These are phyloP conservation scores for Hirschfeldia incana DNA, from an alignment of 345 rosid species.

Conservation along the genomic window DNA sequence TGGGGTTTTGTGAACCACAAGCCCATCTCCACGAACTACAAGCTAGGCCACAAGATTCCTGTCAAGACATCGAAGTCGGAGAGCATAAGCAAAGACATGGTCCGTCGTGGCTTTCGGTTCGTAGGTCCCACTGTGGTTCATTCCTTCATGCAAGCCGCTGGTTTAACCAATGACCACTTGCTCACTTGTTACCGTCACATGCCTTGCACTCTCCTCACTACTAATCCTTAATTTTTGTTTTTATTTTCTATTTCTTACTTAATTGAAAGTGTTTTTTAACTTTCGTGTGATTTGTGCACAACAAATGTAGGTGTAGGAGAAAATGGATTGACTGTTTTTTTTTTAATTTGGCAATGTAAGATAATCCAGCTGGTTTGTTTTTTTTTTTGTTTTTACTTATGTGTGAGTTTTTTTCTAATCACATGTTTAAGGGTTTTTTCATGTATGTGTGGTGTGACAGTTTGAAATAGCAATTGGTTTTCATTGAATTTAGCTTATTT, in stretches of 20 bases:
- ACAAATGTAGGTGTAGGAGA: slow-evolving; percentile 17
- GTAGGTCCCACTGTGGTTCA: slow-evolving; percentile 31
- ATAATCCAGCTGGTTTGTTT: slow-evolving; percentile 15
- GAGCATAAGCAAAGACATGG: slow-evolving; percentile 66
- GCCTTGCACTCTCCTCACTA: slow-evolving; percentile 26
- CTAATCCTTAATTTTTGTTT: not conserved
- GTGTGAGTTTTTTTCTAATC: slow-evolving; percentile 10
- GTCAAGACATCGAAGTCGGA: slow-evolving; percentile 71
- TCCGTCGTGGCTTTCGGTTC: slow-evolving; percentile 54
- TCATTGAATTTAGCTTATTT: not conserved
- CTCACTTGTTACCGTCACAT: slow-evolving; percentile 45
- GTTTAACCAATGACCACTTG: slow-evolving; percentile 62
- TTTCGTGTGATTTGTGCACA: slow-evolving; percentile 27
- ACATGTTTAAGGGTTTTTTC: slow-evolving; percentile 33
- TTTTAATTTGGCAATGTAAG: slow-evolving; percentile 9
- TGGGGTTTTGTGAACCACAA: slow-evolving; percentile 64
- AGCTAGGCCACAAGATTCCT: slow-evolving; percentile 51
- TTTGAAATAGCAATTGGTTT: slow-evolving; percentile 15
- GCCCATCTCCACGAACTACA: slow-evolving; percentile 47
- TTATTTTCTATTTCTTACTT: not conserved
- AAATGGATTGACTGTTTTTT: not conserved
- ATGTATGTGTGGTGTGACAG: slow-evolving; percentile 36
- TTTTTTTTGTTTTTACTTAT: not conserved
- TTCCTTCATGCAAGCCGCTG: slow-evolving; percentile 73
- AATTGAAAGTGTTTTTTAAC: slow-evolving; percentile 24